Evolutionary conservation across 371 early-diverging fungal species (phyloP).

Genomic region (Homolaphlyctis polyrhiza): DNA sequence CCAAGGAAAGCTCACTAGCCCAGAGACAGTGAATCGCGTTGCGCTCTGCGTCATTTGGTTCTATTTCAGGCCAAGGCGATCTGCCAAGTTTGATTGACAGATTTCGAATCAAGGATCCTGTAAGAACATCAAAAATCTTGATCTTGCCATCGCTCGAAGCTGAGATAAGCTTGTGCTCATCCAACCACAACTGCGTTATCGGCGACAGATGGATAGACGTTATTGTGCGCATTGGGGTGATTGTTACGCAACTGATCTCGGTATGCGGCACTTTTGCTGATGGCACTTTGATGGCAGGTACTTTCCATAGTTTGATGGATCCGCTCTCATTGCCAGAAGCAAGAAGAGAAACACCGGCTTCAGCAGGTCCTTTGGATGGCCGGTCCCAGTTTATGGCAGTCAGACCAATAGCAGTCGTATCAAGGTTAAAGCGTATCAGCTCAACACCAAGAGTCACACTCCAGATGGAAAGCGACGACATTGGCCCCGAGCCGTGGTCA

Average conservation of each 20-base stretch:
- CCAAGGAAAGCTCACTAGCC: slow-evolving; percentile 16
- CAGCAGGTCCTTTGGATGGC: neutral
- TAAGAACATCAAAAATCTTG: slow-evolving; percentile 20
- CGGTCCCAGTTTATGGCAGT: slow-evolving; percentile 15
- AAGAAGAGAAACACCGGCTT: slow-evolving; percentile 5
- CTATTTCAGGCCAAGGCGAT: slow-evolving; percentile 7
- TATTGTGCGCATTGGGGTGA: slow-evolving; percentile 11
- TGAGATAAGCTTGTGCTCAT: slow-evolving; percentile 25
- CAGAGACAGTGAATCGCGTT: slow-evolving; percentile 12
- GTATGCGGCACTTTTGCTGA: neutral
- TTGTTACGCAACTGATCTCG: neutral
- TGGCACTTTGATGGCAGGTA: slow-evolving; percentile 7
- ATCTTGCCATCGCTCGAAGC: slow-evolving; percentile 21
- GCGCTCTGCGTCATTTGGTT: neutral
- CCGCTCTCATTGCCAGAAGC: slow-evolving; percentile 20
- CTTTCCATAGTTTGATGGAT: slow-evolving; percentile 23
- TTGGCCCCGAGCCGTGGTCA: neutral
- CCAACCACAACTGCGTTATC: slow-evolving; percentile 15
- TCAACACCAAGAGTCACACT: neutral
- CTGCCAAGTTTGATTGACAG: slow-evolving; percentile 15
- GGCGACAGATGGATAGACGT: neutral
- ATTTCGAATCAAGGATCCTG: slow-evolving; percentile 16
- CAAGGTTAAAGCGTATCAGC: neutral
- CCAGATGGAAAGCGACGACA: neutral
- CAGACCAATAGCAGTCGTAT: neutral